phyloP scores from a whole-genome alignment of 306 rosid genomes.

The Leucaena leucocephala region DNA sequence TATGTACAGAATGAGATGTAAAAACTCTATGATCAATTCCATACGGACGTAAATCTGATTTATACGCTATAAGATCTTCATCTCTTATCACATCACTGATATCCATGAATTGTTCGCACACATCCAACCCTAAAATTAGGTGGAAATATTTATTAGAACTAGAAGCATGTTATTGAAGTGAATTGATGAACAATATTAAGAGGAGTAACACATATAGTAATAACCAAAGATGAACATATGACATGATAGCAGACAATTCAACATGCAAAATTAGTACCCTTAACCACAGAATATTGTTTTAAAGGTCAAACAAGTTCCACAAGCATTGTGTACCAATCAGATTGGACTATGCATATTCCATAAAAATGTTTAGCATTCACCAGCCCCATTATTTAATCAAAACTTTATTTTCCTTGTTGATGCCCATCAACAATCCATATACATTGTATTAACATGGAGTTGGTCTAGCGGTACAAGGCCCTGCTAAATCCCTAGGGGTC shows the following conservation, averaged over 20 bases:
- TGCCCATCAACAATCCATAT: slow-evolving; percentile 22
- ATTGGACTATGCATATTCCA: neutral
- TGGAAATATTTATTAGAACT: slow-evolving; percentile 31
- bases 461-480: too few species aligned
- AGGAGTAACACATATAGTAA: neutral
- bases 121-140: slow-evolving; percentile 74
- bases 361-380: neutral
- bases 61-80: slow-evolving; percentile 84
- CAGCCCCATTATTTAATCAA: neutral
- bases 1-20: slow-evolving; percentile 66
- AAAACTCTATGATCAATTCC: slow-evolving; percentile 72
- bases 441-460: too few species aligned
- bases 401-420: neutral
- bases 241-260: neutral
- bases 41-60: slow-evolving; percentile 57
- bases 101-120: slow-evolving; percentile 95
- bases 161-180: slow-evolving; percentile 27
- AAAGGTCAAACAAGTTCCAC: neutral
- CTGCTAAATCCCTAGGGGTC: too few species aligned
- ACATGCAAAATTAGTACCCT: slow-evolving; percentile 1
- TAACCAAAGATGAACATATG: slow-evolving; percentile 9
- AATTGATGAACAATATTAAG: slow-evolving; percentile 7
- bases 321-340: neutral
- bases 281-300: neutral
- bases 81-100: slow-evolving; percentile 95